These are phyloP conservation scores for Microbotryum scabiosae DNA, from an alignment of 1,284 basidiomycete genomes.

Conservation along the genomic window DNA sequence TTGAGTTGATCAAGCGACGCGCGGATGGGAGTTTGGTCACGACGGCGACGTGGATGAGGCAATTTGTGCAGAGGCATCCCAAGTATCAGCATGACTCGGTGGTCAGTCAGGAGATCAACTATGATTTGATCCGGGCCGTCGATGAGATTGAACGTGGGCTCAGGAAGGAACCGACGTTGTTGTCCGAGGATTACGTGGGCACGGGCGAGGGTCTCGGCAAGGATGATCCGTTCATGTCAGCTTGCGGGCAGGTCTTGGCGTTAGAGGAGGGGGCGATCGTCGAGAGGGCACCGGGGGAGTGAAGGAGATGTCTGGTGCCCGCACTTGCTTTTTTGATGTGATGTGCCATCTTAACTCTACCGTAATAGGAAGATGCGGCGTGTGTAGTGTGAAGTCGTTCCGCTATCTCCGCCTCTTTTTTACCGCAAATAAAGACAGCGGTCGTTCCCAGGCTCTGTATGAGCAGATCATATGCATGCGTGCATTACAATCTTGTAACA, in stretches of 20 bases:
- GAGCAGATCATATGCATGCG: too few species aligned
- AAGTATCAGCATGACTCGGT: constrained; percentile 84
- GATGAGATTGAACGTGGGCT: constrained; percentile 59
- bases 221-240: not conserved
- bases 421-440: too few species aligned
- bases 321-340: not conserved
- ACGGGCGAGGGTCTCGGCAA: not conserved
- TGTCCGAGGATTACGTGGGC: constrained; percentile 36
- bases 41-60: constrained; percentile 84
- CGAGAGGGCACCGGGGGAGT: not conserved
- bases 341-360: too few species aligned
- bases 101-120: constrained; percentile 84
- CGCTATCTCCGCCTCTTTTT: too few species aligned
- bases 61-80: constrained; percentile 82
- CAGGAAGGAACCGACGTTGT: constrained; percentile 35
- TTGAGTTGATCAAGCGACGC: constrained; percentile 67
- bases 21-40: constrained; percentile 70
- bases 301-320: not conserved
- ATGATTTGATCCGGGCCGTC: constrained; percentile 82
- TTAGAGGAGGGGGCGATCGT: not conserved
- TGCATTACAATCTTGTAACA: too few species aligned
- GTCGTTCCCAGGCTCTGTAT: too few species aligned
- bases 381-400: too few species aligned
- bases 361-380: too few species aligned
- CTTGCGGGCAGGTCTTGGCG: not conserved